Conservation (phyloP, 2,329 filamentous ascomycete species). For the Calonectria leucothoes region DNA sequence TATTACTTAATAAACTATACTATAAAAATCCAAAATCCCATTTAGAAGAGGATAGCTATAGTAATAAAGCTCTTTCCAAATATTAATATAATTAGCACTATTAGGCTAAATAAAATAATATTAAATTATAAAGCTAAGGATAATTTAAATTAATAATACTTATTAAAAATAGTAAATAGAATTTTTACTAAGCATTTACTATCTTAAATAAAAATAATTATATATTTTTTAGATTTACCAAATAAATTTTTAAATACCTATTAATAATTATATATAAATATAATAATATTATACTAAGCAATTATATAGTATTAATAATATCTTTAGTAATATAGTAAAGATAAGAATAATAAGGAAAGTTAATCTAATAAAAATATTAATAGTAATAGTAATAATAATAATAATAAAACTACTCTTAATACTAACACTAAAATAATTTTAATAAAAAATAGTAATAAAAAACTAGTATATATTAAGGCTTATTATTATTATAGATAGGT, state of each 20-base stretch:
- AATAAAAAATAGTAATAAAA: background rate
- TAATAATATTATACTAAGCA: slow-evolving; percentile 12
- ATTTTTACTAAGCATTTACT: background rate
- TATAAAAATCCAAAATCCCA: slow-evolving; percentile 13
- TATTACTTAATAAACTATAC: slow-evolving; percentile 18
- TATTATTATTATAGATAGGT: background rate
- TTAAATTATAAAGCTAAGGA: background rate
- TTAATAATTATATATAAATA: slow-evolving; percentile 14
- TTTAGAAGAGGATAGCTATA: slow-evolving; percentile 13
- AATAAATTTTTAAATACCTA: slow-evolving; percentile 3
- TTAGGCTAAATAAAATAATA: background rate
- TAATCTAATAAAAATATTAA: background rate
- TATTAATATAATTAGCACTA: background rate
- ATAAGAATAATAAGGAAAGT: background rate
- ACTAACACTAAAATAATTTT: background rate
- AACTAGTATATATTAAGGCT: slow-evolving; percentile 3
- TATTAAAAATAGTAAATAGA: slow-evolving; percentile 7
- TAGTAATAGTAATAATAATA: background rate
- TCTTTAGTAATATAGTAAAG: background rate
- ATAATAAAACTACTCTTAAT: background rate
- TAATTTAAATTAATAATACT: slow-evolving; percentile 9
- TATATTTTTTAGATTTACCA: background rate
- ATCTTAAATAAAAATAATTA: slow-evolving; percentile 6
- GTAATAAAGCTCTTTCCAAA: background rate
- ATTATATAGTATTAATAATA: background rate